phyloP scores from a whole-genome alignment of 2,329 filamentous ascomycete species.

The Fusarium abutilonis region DNA sequence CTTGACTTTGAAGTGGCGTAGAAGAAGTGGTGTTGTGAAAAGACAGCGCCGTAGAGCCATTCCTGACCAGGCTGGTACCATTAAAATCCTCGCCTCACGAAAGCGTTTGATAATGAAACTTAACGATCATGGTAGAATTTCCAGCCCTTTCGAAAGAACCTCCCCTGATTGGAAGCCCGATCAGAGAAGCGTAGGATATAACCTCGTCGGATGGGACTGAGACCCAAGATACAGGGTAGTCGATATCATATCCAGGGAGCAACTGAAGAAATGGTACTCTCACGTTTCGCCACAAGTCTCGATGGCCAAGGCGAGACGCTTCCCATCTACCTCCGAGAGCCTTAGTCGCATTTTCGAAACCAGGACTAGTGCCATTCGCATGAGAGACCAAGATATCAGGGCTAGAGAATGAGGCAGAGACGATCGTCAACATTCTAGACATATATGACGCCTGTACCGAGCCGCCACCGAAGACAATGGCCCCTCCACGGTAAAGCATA shows the following conservation, averaged over 20 bases:
- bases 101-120: no score
- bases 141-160: not conserved
- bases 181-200: not conserved
- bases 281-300: constrained; percentile 6
- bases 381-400: no score
- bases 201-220: not conserved
- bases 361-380: no score
- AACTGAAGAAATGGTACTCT: not conserved
- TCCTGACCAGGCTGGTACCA: no score
- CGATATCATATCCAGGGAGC: not conserved
- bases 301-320: not conserved
- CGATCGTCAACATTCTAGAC: no score
- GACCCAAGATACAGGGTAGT: not conserved
- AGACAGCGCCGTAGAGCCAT: no score
- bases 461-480: not conserved
- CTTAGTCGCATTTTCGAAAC: no score
- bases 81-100: no score
- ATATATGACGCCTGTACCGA: no score
- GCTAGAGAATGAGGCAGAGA: no score
- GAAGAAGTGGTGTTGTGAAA: no score
- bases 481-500: not conserved
- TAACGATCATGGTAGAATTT: not conserved
- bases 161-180: not conserved
- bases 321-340: not conserved
- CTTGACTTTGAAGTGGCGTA: no score